phyloP scores from a whole-genome alignment of 306 rosid genomes.

The Rubus parviflorus region DNA sequence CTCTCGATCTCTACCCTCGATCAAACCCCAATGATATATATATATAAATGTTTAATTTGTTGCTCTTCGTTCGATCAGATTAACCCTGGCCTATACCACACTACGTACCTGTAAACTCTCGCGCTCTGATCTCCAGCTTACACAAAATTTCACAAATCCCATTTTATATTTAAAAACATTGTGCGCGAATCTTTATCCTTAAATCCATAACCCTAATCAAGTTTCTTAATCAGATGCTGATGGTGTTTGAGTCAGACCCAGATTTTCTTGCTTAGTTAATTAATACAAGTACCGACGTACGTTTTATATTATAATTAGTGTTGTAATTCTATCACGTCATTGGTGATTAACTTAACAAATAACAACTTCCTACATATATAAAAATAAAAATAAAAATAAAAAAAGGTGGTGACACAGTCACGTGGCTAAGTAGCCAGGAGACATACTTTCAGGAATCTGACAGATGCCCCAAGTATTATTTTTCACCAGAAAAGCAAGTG shows the following conservation, averaged over 20 bases:
- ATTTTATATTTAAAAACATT: neutral
- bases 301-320: neutral
- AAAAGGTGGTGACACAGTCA: neutral
- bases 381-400: neutral
- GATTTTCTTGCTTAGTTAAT: neutral
- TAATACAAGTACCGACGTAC: too few species aligned
- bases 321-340: constrained; percentile 12
- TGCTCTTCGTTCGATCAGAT: too few species aligned
- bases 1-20: too few species aligned
- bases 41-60: too few species aligned
- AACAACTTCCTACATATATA: too few species aligned
- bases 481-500: constrained; percentile 15
- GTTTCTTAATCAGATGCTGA: neutral
- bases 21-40: too few species aligned
- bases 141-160: constrained; percentile 1
- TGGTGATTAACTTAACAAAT: neutral
- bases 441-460: constrained; percentile 17
- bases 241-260: neutral
- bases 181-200: neutral
- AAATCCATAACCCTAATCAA: constrained; percentile 3
- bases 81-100: neutral
- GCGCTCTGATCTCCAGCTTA: neutral
- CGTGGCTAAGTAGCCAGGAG: constrained; percentile 7
- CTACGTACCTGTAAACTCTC: constrained; percentile 7
- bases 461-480: neutral